Evolutionary conservation across 2,329 filamentous ascomycete genomes (phyloP).

Genomic region (Stromatinia cepivora): DNA sequence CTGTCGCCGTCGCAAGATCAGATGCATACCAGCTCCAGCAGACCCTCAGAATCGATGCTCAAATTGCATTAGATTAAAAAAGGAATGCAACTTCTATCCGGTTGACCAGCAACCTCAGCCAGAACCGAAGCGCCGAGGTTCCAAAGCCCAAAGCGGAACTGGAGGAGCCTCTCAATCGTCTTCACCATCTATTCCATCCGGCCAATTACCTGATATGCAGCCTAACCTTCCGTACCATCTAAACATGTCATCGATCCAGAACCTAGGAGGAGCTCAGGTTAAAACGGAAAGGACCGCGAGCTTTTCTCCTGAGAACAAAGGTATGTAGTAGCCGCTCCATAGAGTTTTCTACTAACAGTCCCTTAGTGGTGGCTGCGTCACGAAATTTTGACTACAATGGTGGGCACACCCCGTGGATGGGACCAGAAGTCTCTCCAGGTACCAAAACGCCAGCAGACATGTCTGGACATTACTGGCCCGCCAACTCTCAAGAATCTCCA

Average conservation of each 20-base stretch:
- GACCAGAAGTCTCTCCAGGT: conserved; percentile 36
- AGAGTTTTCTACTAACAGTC: conserved; percentile 29
- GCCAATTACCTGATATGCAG: conserved; percentile 47
- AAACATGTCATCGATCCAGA: conserved; percentile 48
- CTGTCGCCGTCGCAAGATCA: conserved; percentile 89
- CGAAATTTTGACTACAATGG: conserved; percentile 37
- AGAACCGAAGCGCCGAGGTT: conserved; percentile 44
- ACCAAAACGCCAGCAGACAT: conserved; percentile 47
- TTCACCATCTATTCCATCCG: conserved; percentile 49
- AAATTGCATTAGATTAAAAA: conserved; percentile 92
- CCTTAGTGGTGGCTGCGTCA: conserved; percentile 36
- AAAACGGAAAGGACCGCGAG: conserved; percentile 44
- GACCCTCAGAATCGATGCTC: conserved; percentile 77
- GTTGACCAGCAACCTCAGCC: conserved; percentile 72
- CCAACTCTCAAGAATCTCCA: conserved; percentile 52
- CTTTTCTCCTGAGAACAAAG: conserved; percentile 41
- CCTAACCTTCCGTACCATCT: conserved; percentile 48
- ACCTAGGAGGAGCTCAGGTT: conserved; percentile 47
- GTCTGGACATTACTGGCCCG: conserved; percentile 49
- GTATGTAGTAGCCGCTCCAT: conserved; percentile 28
- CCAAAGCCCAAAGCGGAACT: conserved; percentile 43
- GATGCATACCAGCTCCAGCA: conserved; percentile 75
- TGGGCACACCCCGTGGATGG: conserved; percentile 39
- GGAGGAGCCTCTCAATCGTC: conserved; percentile 48
- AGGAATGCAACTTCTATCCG: conserved; percentile 89